Base-by-base conservation (phyloP, 495 filamentous ascomycete genomes). In the Chaetomium cochliodes region DNA sequence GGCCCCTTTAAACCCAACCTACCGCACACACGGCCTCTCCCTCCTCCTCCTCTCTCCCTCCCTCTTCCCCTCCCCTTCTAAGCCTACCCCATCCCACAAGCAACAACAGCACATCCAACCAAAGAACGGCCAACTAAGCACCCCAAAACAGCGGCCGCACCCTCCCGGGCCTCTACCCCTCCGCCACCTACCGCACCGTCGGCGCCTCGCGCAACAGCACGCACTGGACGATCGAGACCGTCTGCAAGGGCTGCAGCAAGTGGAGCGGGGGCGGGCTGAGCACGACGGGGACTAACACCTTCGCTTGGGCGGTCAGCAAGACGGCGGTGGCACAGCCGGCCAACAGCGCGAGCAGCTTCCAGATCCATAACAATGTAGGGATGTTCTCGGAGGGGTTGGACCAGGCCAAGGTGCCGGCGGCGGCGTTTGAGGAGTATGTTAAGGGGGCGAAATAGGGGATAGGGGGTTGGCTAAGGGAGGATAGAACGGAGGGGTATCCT, bases 201-300 rank as follows among this genome's bases (percentile, higher is more conserved):
- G 73, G 73, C 13, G 55, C 55, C 51, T 78, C 77, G 20, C 62
- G 64, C 60, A 84, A 82, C 69, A 67, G 63, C 20, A 84, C 81
- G 8, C 80, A 82, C 69, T 84, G 78, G 78, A 74, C 77, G 3
- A 64, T 81, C 55, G 76, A 75, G n/a, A 77, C 79, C 2, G 70
- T 75, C 18, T 84, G 81, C 66, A 68, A 71, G 62, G 76, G 78
- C 30, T 84, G 78, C 70, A 79, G 73, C 60, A 71, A 66, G 4
- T 80, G 77, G 77, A 64, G 46, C 39, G 64, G 68, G 44, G 67
- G 68, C 39, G 65, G 73, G 54, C 71, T 77, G 23, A 74, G 72
- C 70, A 64, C 69, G 22, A 70, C 28, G 33, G 71, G 70, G 28
- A 69, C 74, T 50, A 73, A 74, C 66, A 72, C 67, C 44, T 78